A percentile compares a stretch with the other conserved stretches of the same genome.
phyloP scores from a whole-genome alignment of 768 basidiomycete species.

The Tulasnella sp. region DNA sequence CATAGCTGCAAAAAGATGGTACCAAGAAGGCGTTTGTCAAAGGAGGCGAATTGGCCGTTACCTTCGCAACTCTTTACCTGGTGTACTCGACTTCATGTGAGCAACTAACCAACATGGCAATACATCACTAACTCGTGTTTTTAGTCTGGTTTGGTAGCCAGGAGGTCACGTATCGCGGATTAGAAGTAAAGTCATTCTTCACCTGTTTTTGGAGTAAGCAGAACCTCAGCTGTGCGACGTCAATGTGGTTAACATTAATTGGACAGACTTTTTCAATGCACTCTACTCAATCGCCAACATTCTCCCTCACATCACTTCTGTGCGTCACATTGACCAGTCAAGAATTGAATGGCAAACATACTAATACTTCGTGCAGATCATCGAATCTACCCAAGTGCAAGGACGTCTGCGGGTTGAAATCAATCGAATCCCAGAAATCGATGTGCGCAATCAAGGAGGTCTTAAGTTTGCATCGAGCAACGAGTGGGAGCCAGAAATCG shows the following conservation, averaged over 20 bases:
- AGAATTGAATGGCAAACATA: not conserved
- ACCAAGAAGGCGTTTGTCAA: not conserved
- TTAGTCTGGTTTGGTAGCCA: constrained; percentile 10
- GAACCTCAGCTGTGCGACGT: too few relatives aligned
- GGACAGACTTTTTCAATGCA: constrained; percentile 1
- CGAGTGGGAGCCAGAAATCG: constrained; percentile 15
- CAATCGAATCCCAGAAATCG: constrained; percentile 7
- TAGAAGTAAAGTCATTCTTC: not conserved
- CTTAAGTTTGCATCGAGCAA: not conserved
- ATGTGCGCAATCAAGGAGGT: constrained; percentile 3
- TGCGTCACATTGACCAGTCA: not conserved
- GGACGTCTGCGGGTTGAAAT: constrained; percentile 1
- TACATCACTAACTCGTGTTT: not conserved
- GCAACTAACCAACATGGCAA: not conserved
- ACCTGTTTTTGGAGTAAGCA: constrained; percentile 6
- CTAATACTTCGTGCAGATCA: not conserved
- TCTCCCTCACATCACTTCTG: constrained; percentile 2
- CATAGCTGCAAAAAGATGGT: constrained; percentile 3
- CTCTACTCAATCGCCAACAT: constrained; percentile 5
- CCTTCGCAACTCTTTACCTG: not conserved
- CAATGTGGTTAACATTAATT: not conserved
- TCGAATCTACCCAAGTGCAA: not conserved
- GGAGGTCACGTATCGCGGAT: not conserved
- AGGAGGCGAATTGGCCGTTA: not conserved
- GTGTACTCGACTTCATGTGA: constrained; percentile 1